Evolutionary conservation across 148 eudicot genomes (phyloP), one percentile per base, ranked within the genome.

Genomic region (Selenicereus undatus): DNA sequence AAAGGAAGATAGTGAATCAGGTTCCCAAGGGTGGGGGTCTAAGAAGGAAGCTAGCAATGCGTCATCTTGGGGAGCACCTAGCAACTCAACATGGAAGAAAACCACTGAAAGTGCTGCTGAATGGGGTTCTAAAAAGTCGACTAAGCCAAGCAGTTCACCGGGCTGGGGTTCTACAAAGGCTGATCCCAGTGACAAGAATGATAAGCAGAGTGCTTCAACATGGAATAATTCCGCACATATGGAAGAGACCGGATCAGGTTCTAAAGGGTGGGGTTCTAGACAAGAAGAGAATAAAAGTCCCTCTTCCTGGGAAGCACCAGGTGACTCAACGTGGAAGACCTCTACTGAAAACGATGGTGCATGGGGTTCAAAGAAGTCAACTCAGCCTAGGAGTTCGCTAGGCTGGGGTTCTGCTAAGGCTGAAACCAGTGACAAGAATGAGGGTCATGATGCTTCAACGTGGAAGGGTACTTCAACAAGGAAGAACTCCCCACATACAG

Each of bases 21-120:
- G 74, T 18, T 22, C 27, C 20, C 56, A 39, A 4, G 48, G 77
- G 11, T 75, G 85, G 83, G 71, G 76, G 27, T 76, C 76, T 24
- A n/a, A 39, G 13, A 80, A 80, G 21, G 35, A 73, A 60, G 60
- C 54, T 50, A 72, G 36, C 36, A 73, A 75, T 11, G 18, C 76
- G 10, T n/a, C 86, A 26, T 77, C 80, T 5, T 83, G 85, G 88
- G 88, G 82, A 26, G 56, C 27, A 42, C 76, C 84, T 32, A 82
- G 51, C 11, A 65, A 74, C 11, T 54, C 81, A 69, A 5, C 77
- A 22, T 81, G 82, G 81, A 76, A 84, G 64, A 85, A 69, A 68
- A 68, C 50, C 42, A 24, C 71, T 68, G 77, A 50, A 48, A 52
- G 52, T 73, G 74, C 66, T 62, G 75, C 27, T 74, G 83, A 78